phyloP scores from a whole-genome alignment of 495 filamentous ascomycete genomes.

The Penicillium diatomitis region DNA sequence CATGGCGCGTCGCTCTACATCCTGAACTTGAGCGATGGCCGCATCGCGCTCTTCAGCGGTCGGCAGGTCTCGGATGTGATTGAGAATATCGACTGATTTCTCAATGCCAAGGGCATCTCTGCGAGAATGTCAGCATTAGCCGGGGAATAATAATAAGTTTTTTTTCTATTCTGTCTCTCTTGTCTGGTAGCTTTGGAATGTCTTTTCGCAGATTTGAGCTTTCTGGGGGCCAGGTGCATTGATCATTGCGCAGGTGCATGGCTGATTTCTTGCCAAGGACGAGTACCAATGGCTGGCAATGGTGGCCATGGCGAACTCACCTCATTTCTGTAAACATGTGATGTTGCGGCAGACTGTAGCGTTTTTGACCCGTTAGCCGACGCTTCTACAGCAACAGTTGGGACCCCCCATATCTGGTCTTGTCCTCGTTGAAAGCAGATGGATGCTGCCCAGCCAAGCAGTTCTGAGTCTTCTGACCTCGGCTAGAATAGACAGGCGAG shows the following conservation, averaged over 20 bases:
- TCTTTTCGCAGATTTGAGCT: too few species aligned
- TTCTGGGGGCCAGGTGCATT: too few species aligned
- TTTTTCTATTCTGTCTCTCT: too few species aligned
- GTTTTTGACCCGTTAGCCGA: not conserved
- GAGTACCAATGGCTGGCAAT: too few species aligned
- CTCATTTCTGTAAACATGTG: constrained; percentile 94
- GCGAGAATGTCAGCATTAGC: not conserved
- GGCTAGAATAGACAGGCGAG: too few species aligned
- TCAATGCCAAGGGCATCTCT: constrained; percentile 57
- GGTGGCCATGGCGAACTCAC: constrained; percentile 21
- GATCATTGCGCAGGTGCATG: too few species aligned
- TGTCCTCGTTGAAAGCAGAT: not conserved
- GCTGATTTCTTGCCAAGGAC: too few species aligned
- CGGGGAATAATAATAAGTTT: too few species aligned
- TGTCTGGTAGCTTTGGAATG: too few species aligned
- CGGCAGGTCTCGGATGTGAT: constrained; percentile 71
- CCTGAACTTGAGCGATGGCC: constrained; percentile 64
- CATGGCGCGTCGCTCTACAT: constrained; percentile 77
- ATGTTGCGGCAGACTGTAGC: constrained; percentile 68
- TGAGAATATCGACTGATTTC: constrained; percentile 70
- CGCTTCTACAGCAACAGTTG: not conserved
- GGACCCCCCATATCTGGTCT: not conserved
- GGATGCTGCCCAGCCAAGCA: too few species aligned
- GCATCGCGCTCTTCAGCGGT: constrained; percentile 42
- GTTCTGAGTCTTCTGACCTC: too few species aligned